These are phyloP conservation scores for Puccinia triticina DNA, from an alignment of 1,284 basidiomycete species.

Conservation along the genomic window DNA sequence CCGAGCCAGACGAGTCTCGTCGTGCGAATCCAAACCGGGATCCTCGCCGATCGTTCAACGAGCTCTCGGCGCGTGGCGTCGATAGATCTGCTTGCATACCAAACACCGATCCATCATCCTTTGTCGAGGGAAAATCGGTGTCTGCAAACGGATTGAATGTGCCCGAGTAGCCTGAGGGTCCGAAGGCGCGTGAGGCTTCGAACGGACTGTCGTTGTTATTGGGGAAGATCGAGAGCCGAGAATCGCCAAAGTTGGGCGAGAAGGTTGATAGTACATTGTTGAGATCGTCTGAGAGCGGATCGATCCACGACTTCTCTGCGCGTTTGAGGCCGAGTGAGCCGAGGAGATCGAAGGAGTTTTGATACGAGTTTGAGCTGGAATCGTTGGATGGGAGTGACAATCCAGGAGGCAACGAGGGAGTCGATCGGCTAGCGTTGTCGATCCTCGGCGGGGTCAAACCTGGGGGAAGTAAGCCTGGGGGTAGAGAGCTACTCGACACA, in stretches of 20 bases:
- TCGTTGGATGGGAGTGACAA: slow-evolving; percentile 7
- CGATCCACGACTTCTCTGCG: slow-evolving; percentile 19
- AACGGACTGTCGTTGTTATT: slow-evolving; percentile 4
- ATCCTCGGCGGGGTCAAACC: not conserved
- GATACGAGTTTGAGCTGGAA: slow-evolving; percentile 27
- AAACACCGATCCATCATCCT: slow-evolving; percentile 5
- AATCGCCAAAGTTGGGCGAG: slow-evolving; percentile 41
- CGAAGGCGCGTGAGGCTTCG: not conserved
- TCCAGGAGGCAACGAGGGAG: slow-evolving; percentile 44
- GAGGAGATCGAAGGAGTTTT: slow-evolving; percentile 19
- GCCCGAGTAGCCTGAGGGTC: slow-evolving; percentile 42
- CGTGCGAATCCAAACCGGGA: slow-evolving; percentile 51
- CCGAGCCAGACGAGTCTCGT: slow-evolving; percentile 32
- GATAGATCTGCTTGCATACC: not conserved
- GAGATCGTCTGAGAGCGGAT: slow-evolving; percentile 30
- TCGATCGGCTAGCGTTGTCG: slow-evolving; percentile 17
- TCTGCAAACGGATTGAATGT: slow-evolving; percentile 50
- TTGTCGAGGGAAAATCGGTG: slow-evolving; percentile 21
- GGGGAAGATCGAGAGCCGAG: slow-evolving; percentile 41
- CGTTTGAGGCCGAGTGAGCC: slow-evolving; percentile 21
- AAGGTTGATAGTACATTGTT: slow-evolving; percentile 40
- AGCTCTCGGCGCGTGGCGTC: slow-evolving; percentile 5
- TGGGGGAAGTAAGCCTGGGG: slow-evolving; percentile 34
- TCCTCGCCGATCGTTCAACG: slow-evolving; percentile 41
- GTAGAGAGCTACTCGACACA: slow-evolving; percentile 16